Evolutionary conservation across 1,284 basidiomycete genomes (phyloP), one percentile per base, ranked within the genome.

Genomic region (Earliella scabrosa): DNA sequence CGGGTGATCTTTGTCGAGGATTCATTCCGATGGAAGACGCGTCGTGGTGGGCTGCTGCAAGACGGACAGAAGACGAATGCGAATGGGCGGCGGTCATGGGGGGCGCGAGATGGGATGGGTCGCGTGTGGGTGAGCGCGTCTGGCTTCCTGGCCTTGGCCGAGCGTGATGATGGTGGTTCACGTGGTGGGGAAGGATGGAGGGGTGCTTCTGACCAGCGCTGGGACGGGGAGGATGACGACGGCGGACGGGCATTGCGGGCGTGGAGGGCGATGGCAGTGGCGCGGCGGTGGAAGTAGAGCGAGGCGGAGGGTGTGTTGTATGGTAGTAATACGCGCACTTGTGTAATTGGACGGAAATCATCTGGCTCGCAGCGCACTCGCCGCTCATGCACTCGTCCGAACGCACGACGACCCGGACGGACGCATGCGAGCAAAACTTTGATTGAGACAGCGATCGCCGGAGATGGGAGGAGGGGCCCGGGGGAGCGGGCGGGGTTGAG

Each of bases 371-470:
- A 38, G 23, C 13, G n/a, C n/a, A n/a, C n/a, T n/a, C n/a, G n/a
- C n/a, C n/a, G n/a, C n/a, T n/a, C n/a, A n/a, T n/a, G n/a, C n/a
- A n/a, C n/a, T n/a, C n/a, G n/a, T n/a, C n/a, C n/a, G n/a, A n/a
- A n/a, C n/a, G n/a, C n/a, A n/a, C n/a, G n/a, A n/a, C n/a, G n/a
- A n/a, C n/a, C n/a, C n/a, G n/a, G n/a, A n/a, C n/a, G n/a, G n/a
- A n/a, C 21, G 50, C 58, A 56, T 51, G 52, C 45, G 52, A 41
- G 45, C 51, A 44, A 27, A 61, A 61, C 53, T 52, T 47, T 64
- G 63, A 63, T 63, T 63, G 61, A 63, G 61, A 57, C 29, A 50
- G 61, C 20, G 58, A 52, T 58, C 27, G 53, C 58, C 52, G 11
- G 38, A 35, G 31, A 56, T 26, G 57, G 58, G 21, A 23, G 31